Evolutionary conservation across 2,329 filamentous ascomycete species (phyloP), one percentile per base, ranked within the genome.

Genomic region (Sporothrix curviconia): DNA sequence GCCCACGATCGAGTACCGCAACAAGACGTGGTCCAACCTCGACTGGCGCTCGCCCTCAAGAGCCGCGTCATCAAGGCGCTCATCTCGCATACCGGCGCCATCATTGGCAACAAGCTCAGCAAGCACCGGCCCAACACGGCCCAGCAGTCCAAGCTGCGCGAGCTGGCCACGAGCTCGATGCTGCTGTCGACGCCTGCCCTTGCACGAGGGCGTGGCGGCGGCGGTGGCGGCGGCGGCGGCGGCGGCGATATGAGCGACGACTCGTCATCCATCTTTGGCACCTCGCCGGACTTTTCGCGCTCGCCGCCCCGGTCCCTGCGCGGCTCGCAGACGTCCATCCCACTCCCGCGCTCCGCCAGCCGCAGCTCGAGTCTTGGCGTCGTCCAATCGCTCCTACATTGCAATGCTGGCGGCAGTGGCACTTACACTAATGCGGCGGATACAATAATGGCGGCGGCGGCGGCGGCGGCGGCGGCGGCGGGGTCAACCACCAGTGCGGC

Each of bases 11-110:
- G 94, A 99, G 70, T 97, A 96, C 75, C 85, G 90, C 62, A 99
- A 99, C 78, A 99, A 99, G 77, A 97, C 92, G 8, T 99, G 94
- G 94, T 96, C 91, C 7, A 99, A 97, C 69, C 81, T 99, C 7
- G 94, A 99, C 67, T 99, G 9, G 92, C 92, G 0, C 78, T 97
- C 49, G 88, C 91, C 14, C 79, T 99, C 55, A 97, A 99, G 75
- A 95, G 92, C 69, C 92, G 95, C 47, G 89, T 97, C 58, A 90
- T 96, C 68, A 89, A 91, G 67, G 92, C 94, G 0, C 79, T 99
- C 46, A 95, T 99, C 66, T 94, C 90, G 1, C 94, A 99, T 68
- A 92, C 92, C 0, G 94, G 94, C 36, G 91, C 94, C 58, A 96
- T 99, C 64, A 90, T 99, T 51, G 90, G 92, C 56, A 99, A 99